Percentiles rank a stretch among this genome's conserved stretches.
These are phyloP conservation scores for Puccinia hordei DNA, from an alignment of 1,284 basidiomycete species.

Conservation along the genomic window DNA sequence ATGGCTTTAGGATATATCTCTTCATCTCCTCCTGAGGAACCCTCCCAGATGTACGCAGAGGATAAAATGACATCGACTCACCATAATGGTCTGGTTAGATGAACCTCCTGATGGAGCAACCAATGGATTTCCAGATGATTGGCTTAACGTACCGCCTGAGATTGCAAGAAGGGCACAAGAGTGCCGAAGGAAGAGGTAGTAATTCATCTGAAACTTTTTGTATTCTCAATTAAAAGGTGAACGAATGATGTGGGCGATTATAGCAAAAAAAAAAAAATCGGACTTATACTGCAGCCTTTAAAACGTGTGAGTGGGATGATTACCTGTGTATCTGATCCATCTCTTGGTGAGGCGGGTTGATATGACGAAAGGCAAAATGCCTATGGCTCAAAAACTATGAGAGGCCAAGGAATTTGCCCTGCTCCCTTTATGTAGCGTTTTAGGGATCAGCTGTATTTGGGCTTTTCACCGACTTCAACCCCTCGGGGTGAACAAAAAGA, in stretches of 20 bases:
- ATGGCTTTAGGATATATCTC: neutral
- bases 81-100: slow-evolving; percentile 13
- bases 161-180: slow-evolving; percentile 16
- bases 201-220: neutral
- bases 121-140: neutral
- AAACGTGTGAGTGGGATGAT: too few relatives aligned
- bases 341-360: neutral
- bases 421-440: neutral
- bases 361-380: too few relatives aligned
- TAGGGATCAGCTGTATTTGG: neutral
- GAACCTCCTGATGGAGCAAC: neutral
- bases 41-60: neutral
- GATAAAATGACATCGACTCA: neutral
- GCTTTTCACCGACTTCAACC: slow-evolving; percentile 5
- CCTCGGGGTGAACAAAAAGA: too few relatives aligned
- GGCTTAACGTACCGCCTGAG: neutral
- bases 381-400: too few relatives aligned
- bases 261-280: neutral
- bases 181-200: neutral
- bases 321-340: neutral
- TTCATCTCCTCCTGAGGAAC: neutral
- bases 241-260: neutral
- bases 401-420: too few relatives aligned
- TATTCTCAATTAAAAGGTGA: neutral
- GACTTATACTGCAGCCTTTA: neutral